Evolutionary conservation across 805 yeast genomes (phyloP).

Genomic region (Wickerhamiella kazuoi): DNA sequence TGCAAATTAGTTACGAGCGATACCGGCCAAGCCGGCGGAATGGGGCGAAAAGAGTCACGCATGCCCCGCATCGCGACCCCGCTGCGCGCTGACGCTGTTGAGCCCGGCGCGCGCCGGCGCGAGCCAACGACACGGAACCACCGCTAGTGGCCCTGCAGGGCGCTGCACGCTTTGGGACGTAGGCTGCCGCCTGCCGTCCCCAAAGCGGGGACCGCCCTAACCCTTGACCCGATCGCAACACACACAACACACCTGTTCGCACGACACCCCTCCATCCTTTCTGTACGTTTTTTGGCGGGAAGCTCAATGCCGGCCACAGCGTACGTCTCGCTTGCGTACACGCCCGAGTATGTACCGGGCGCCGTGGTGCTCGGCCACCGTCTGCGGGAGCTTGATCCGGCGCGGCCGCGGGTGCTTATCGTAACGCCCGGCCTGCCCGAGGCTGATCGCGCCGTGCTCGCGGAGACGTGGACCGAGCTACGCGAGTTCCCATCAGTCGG

Average conservation of each 20-base stretch:
- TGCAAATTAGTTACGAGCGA: too few relatives aligned
- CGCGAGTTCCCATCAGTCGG: constrained; percentile 17
- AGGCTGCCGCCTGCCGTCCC: too few relatives aligned
- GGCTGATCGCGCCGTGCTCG: constrained; percentile 9
- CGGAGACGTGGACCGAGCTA: constrained; percentile 15
- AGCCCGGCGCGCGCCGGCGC: too few relatives aligned
- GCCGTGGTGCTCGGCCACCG: constrained; percentile 32
- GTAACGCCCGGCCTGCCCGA: constrained; percentile 14
- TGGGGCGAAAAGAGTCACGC: too few relatives aligned
- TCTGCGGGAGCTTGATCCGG: constrained; percentile 16
- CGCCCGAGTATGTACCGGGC: constrained; percentile 29
- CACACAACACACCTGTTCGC: neutral
- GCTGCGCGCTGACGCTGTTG: too few relatives aligned
- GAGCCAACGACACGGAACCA: too few relatives aligned
- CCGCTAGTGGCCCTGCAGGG: too few relatives aligned
- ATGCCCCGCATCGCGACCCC: too few relatives aligned
- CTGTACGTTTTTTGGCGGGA: too few relatives aligned
- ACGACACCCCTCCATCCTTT: neutral
- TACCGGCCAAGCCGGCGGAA: too few relatives aligned
- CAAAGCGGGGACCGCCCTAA: neutral
- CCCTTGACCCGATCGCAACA: neutral
- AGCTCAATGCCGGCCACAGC: constrained; percentile 15
- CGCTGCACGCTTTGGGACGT: too few relatives aligned
- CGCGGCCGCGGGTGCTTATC: constrained; percentile 15
- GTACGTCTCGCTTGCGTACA: constrained; percentile 29